phyloP scores from a whole-genome alignment of 176 grass and related monocot species.

The Aegilops longissima region DNA sequence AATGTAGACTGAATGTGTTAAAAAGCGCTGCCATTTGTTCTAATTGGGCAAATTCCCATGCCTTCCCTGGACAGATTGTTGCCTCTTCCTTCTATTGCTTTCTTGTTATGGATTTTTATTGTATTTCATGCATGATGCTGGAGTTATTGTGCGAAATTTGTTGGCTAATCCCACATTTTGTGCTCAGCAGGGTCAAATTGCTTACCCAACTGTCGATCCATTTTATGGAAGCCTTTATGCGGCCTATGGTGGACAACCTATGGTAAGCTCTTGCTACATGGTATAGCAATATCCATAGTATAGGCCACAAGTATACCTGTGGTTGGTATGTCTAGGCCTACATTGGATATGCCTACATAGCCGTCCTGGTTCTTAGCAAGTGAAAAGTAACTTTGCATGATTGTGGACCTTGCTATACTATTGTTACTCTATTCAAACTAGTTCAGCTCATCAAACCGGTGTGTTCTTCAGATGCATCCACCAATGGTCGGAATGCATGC shows the following conservation, averaged over 20 bases:
- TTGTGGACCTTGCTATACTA: background rate
- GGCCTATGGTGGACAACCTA: constrained; percentile 64
- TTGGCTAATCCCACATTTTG: constrained; percentile 9
- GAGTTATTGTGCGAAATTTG: background rate
- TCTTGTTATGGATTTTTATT: background rate
- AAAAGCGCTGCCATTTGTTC: background rate
- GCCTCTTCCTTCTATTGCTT: background rate
- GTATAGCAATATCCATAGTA: background rate
- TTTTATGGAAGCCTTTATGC: constrained; percentile 79
- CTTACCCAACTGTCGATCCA: constrained; percentile 69
- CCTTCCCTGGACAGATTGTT: constrained; percentile 3
- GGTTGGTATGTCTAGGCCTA: background rate
- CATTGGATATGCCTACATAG: background rate
- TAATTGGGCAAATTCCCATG: background rate
- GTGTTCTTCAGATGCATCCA: constrained; percentile 57
- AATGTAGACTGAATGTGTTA: background rate
- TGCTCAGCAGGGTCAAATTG: constrained; percentile 58
- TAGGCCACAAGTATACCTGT: background rate
- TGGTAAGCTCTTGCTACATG: constrained; percentile 43
- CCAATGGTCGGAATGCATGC: constrained; percentile 66
- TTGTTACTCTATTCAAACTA: background rate
- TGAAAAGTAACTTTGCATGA: background rate
- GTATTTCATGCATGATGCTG: background rate
- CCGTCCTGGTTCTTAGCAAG: background rate
- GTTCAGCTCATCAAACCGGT: constrained; percentile 18